Base-by-base conservation (phyloP, 768 basidiomycete species). In the Suillus americanus region DNA sequence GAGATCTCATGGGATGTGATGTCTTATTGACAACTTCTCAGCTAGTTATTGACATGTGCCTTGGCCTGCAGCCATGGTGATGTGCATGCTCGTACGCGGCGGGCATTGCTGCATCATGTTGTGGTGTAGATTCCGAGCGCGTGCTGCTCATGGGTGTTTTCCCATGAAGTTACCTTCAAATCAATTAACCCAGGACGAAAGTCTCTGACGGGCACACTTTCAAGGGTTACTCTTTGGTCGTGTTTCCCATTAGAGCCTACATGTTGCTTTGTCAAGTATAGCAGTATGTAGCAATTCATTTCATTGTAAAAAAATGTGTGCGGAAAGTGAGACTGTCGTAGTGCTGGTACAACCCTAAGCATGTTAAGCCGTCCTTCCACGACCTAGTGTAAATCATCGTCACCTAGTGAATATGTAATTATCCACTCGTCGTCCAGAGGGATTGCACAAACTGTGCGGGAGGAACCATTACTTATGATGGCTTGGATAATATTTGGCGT, bases 101-200 rank as follows among this genome's bases (percentile, higher is more conserved):
- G 57, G 25, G 57, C 57, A 41, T 41, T 41, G 23, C 25, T 40
- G 25, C 40, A 30, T 59, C 57, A 41, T 20, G 16, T 10, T 40
- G 23, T 41, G 57, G 40, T 41, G 57, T 30, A 28, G 57, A 41
- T 35, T 35, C 12, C 6, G 18, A 20, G 40, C 25, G 18, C 57
- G 57, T 59, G 57, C 6, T 40, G 56, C 10, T 28, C 57, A 59
- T 59, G 57, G 57, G 57, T 54, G 12, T 28, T 28, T 25, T 8
- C 57, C 57, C 40, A 59, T 59, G 57, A 41, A 68, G 65, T 72
- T 69, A 64, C 64, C 35, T 40, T 43, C 66, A 77, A 78, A 77
- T 77, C 25, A 77, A 79, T 70, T 79, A 79, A 65, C 78, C 75
- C 73, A 78, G 78, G 74, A 28, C 77, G 68, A 66, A 70, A 77